A percentile compares a stretch with the other conserved stretches of the same genome.
Evolutionary conservation across 176 grass and related monocot genomes (phyloP).

Genomic region (Eremochloa ophiuroides): DNA sequence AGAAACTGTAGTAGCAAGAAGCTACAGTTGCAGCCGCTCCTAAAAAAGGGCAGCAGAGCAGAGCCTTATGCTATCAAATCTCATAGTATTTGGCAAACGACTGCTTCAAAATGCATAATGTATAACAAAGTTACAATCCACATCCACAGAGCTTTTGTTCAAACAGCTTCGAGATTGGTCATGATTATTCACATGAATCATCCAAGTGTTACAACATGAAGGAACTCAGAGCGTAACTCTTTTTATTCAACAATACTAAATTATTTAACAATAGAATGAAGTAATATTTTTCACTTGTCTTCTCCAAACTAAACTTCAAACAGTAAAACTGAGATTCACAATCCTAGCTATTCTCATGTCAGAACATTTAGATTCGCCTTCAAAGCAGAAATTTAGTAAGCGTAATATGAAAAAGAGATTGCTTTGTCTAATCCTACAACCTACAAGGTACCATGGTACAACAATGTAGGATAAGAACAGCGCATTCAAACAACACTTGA

Average conservation of each 20-base stretch:
- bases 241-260: not conserved
- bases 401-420: not conserved
- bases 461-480: slow-evolving; percentile 12
- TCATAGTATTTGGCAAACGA: not conserved
- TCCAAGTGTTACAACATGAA: not conserved
- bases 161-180: not conserved
- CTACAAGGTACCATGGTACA: not conserved
- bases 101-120: not conserved
- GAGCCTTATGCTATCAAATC: not conserved
- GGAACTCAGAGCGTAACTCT: not conserved
- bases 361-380: not conserved
- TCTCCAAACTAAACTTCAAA: slow-evolving; percentile 2
- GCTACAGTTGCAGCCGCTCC: not conserved
- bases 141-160: not conserved
- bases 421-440: not conserved
- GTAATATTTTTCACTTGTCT: not conserved
- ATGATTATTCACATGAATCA: not conserved
- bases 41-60: not conserved
- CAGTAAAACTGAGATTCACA: not conserved
- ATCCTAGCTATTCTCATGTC: not conserved
- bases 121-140: not conserved
- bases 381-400: not conserved
- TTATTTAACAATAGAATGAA: not conserved
- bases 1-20: too few relatives aligned
- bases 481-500: not conserved